phyloP scores from a whole-genome alignment of 345 rosid genomes.

The Citrus hindsii region DNA sequence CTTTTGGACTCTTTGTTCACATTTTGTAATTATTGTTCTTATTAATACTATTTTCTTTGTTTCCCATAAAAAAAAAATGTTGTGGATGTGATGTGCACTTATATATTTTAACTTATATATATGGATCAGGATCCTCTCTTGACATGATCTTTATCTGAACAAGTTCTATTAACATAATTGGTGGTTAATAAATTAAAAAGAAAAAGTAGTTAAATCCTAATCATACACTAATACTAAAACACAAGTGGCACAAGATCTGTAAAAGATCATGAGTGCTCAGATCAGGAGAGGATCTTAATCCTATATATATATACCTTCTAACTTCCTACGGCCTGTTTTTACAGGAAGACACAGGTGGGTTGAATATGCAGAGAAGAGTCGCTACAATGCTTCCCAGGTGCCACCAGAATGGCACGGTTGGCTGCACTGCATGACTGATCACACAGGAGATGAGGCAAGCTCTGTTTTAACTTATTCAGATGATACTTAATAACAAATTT shows the following conservation, averaged over 20 bases:
- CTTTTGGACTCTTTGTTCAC: no score
- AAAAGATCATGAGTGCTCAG: no score
- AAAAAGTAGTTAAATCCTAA: no score
- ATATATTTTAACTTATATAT: background rate
- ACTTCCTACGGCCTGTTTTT: background rate
- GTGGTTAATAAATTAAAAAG: no score
- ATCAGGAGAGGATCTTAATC: no score
- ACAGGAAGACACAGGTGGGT: conserved; percentile 97
- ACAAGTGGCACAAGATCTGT: no score
- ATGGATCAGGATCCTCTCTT: no score
- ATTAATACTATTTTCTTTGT: no score
- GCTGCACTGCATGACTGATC: conserved; percentile 93
- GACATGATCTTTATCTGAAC: no score
- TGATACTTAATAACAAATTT: background rate
- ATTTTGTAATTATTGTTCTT: no score
- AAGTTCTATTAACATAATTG: no score
- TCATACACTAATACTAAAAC: no score
- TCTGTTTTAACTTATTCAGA: background rate
- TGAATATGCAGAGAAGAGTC: conserved; percentile 77
- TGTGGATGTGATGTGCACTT: background rate
- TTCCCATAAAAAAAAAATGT: background rate
- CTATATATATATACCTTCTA: background rate
- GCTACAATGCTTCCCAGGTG: conserved; percentile 95
- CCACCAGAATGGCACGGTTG: conserved; percentile 99
- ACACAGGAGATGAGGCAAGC: conserved; percentile 91